Evolutionary conservation across 176 grass and related monocot genomes (phyloP), one percentile per base, ranked within the genome.

Genomic region (Olyra latifolia): DNA sequence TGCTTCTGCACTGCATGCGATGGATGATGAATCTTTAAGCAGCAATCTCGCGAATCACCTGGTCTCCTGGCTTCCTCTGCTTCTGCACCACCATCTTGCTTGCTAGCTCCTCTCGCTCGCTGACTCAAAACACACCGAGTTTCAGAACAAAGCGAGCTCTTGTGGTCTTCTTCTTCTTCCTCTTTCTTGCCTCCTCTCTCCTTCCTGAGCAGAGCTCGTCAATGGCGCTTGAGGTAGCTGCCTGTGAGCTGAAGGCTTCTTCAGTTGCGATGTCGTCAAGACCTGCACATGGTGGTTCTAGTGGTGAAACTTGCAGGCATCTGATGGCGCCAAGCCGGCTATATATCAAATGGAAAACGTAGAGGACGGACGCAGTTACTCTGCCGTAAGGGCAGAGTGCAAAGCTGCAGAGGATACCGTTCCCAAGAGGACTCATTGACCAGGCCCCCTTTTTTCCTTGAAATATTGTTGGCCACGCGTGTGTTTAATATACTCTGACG

Each of bases 31-130:
- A 23, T 0, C 6, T 14, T 14, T 44, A 76, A 22, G 7, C 3
- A 8, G 14, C 45, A 11, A 11, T 42, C 27, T 55, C 67, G 42
- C 13, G 12, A 25, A 58, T 10, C 83, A 89, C 93, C 93, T 95
- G 42, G 32, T 77, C 89, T 40, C 81, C 87, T 29, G 67, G 67
- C 79, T 74, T 89, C 76, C 89, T 92, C 83, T 88, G 85, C 42
- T 66, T 82, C 12, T 79, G 62, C 48, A 69, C 83, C 81, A 89
- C 80, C 85, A 87, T 82, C 65, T 66, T 17, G 13, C 48, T 69
- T 3, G 16, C 42, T 14, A 1, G 32, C 52, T 20, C 62, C 17
- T 7, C 63, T 19, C 0, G n/a, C 22, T 22, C 22, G 20, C 22
- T 13, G 16, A 9, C 52, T 48, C 40, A 10, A 49, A 77, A 32